These are phyloP conservation scores for Asterophora parasitica DNA, from an alignment of 768 basidiomycete species.

Conservation along the genomic window DNA sequence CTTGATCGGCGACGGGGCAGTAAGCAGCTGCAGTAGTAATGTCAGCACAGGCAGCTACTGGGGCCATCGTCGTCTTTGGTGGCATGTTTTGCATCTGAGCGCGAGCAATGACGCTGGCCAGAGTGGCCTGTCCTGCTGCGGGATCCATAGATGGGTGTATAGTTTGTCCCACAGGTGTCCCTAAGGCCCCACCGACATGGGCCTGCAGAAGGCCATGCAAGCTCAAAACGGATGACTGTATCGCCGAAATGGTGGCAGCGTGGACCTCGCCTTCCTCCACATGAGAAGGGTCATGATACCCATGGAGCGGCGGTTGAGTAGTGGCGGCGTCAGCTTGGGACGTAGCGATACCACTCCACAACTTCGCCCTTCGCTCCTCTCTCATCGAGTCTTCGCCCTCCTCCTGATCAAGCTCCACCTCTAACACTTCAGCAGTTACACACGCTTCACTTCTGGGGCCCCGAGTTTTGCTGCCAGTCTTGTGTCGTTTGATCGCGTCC, in stretches of 20 bases:
- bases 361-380: conserved; percentile 55
- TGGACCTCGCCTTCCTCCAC: conserved; percentile 64
- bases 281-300: conserved; percentile 24
- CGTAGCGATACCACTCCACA: conserved; percentile 60
- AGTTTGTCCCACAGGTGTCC: conserved; percentile 30
- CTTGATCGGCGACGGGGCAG: background rate
- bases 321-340: conserved; percentile 29
- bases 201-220: conserved; percentile 54
- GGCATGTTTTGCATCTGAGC: conserved; percentile 51
- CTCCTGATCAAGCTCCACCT: conserved; percentile 47
- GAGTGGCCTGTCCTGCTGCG: conserved; percentile 56
- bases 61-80: background rate
- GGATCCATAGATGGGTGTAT: conserved; percentile 34
- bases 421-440: conserved; percentile 52
- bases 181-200: conserved; percentile 53
- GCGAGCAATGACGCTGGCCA: conserved; percentile 71
- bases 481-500: conserved; percentile 77
- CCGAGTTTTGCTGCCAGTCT: conserved; percentile 50
- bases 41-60: background rate
- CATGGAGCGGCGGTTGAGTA: conserved; percentile 16
- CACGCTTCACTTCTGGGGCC: conserved; percentile 51
- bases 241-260: conserved; percentile 38
- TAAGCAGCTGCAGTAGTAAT: background rate
- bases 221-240: conserved; percentile 48
- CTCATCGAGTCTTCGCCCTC: conserved; percentile 42